Evolutionary conservation across 805 yeast genomes (phyloP), one percentile per base, ranked within the genome.

Genomic region (Starmerella kuoi): DNA sequence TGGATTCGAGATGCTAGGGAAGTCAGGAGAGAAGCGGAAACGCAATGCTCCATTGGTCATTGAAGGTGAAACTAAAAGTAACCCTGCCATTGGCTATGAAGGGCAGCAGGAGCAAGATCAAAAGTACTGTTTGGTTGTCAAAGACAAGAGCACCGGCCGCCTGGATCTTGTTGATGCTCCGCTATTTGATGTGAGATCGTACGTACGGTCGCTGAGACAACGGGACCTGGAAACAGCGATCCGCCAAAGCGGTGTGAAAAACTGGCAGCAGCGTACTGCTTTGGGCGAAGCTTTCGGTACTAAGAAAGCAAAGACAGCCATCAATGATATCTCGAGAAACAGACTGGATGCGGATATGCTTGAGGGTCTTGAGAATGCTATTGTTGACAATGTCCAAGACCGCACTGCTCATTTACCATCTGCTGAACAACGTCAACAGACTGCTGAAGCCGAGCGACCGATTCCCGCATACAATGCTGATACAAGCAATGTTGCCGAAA

Each of bases 251-350:
- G 66, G 66, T 42, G 68, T 65, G 4, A 34, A 46, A 31, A 63
- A 70, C 53, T 65, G 71, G 45, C 65, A 68, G 15, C 84, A 83
- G 63, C 74, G 96, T 60, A 82, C 74, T 43, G 80, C 84, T 2
- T 70, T 91, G 57, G 98, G 98, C 57, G 88, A 85, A 63, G 93
- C 91, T 2, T 91, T 91, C 55, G 98, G 98, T 70, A 88, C 98
- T 44, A 87, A 83, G 66, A 87, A 77, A 66, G 96, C 96, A 48
- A 88, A 85, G 66, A 80, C 84, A 54, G 94, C 94, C 27, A 81
- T 91, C 55, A 66, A 73, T 39, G 88, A 79, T 58, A 63, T 76
- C 55, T 91, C 79, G 55, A 76, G 80, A 61, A 91, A 91, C 64
- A 72, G 81, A 54, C 77, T 91, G 56, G 96, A 91, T 59, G 72